These are phyloP conservation scores for Sporothrix brunneoviolacea DNA, from an alignment of 2,329 filamentous ascomycete species.

Conservation along the genomic window DNA sequence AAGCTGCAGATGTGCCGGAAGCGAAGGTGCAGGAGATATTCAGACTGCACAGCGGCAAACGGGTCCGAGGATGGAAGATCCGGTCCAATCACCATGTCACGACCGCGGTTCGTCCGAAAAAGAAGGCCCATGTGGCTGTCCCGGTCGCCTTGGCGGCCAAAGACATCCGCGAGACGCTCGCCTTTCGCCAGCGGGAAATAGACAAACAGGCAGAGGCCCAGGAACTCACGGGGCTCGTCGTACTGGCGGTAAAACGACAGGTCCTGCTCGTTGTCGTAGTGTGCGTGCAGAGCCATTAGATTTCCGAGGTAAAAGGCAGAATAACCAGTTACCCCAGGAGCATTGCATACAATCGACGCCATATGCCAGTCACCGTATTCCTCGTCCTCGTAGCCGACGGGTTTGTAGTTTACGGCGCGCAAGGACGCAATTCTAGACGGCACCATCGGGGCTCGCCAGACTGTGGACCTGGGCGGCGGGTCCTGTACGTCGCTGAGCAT, in stretches of 20 bases:
- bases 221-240: not conserved
- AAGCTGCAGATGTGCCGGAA: not conserved
- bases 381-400: not conserved
- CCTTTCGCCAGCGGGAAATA: not conserved
- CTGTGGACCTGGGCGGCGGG: not conserved
- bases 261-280: not conserved
- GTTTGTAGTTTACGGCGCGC: not conserved
- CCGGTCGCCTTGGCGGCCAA: not conserved
- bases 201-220: not conserved
- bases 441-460: not conserved
- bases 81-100: not conserved
- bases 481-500: not conserved
- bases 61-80: not conserved
- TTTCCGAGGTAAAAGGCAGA: not conserved
- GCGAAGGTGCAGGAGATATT: not conserved
- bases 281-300: not conserved
- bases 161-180: not conserved
- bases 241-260: slow-evolving; percentile 1
- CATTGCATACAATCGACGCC: not conserved
- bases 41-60: no score
- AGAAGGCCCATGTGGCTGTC: not conserved
- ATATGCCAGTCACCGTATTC: not conserved
- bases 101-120: not conserved
- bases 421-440: not conserved
- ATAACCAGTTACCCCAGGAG: slow-evolving; percentile 3